Percentiles rank a stretch among this genome's conserved stretches.
Conservation (phyloP, 768 basidiomycete species). For the Sistotremastrum suecicum region DNA sequence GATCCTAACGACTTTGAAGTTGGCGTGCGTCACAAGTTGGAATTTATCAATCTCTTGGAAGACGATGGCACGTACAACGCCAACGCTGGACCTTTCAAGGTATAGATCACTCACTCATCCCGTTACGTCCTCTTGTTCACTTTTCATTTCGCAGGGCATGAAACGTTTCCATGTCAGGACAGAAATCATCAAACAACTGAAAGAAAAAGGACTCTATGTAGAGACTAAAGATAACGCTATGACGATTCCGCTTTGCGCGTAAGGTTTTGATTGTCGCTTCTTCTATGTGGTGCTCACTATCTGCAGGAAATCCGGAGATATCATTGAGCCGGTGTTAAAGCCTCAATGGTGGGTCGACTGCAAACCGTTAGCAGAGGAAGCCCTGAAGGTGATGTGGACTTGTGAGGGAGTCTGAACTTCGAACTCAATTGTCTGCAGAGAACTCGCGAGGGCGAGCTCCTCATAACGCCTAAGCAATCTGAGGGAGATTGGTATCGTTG, state of each 20-base stretch:
- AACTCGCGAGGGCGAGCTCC: constrained; percentile 74
- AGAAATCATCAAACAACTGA: constrained; percentile 68
- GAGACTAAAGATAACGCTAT: constrained; percentile 95
- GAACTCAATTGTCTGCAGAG: constrained; percentile 34
- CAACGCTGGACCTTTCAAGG: constrained; percentile 47
- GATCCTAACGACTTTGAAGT: constrained; percentile 97
- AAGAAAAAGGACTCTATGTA: constrained; percentile 72
- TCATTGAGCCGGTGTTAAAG: constrained; percentile 90
- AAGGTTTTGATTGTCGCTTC: constrained; percentile 10
- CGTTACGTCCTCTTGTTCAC: background rate
- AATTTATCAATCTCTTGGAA: constrained; percentile 89
- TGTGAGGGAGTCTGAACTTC: background rate
- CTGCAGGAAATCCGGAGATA: constrained; percentile 82
- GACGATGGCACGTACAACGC: constrained; percentile 94
- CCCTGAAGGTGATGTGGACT: constrained; percentile 46
- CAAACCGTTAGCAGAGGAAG: constrained; percentile 80
- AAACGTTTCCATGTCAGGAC: constrained; percentile 90
- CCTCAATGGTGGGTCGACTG: constrained; percentile 99
- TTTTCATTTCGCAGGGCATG: constrained; percentile 53
- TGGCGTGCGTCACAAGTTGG: constrained; percentile 71
- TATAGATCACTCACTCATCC: background rate
- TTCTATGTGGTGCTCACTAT: constrained; percentile 2
- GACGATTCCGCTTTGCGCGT: constrained; percentile 91
- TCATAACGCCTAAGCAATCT: constrained; percentile 69
- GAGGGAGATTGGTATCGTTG: constrained; percentile 95